Conservation (phyloP, 2,329 filamentous ascomycete species). For the Colletotrichum sp. region DNA sequence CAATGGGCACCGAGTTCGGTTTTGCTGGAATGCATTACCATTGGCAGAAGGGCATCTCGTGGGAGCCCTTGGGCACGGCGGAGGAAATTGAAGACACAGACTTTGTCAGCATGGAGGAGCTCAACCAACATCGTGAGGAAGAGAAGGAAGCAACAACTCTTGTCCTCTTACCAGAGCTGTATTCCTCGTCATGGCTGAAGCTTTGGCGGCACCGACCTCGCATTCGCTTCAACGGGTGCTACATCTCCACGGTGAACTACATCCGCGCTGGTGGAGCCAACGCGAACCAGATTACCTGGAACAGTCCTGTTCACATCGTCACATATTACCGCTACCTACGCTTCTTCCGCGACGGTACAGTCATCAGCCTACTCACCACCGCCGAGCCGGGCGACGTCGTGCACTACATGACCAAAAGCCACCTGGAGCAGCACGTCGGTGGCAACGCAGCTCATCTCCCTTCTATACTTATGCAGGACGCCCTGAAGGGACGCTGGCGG, state of each 20-base stretch:
- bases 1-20: constrained; percentile 73
- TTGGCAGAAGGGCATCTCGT: constrained; percentile 67
- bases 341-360: constrained; percentile 89
- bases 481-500: constrained; percentile 56
- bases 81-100: constrained; percentile 34
- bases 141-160: constrained; percentile 41
- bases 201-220: constrained; percentile 87
- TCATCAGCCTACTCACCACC: constrained; percentile 81
- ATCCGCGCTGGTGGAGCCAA: constrained; percentile 79
- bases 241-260: constrained; percentile 97
- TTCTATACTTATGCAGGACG: constrained; percentile 69
- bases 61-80: constrained; percentile 54
- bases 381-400: constrained; percentile 87
- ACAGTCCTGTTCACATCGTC: constrained; percentile 87
- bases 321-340: constrained; percentile 97
- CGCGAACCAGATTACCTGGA: constrained; percentile 75
- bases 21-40: constrained; percentile 85
- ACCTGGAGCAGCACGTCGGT: constrained; percentile 55
- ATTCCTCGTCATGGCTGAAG: constrained; percentile 60
- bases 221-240: constrained; percentile 92
- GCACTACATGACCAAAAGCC: constrained; percentile 77
- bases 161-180: constrained; percentile 48
- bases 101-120: constrained; percentile 40
- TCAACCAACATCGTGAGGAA: constrained; percentile 35
- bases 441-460: constrained; percentile 36